phyloP scores from a whole-genome alignment of 2,329 filamentous ascomycete genomes.

The Cladosporium sp. region DNA sequence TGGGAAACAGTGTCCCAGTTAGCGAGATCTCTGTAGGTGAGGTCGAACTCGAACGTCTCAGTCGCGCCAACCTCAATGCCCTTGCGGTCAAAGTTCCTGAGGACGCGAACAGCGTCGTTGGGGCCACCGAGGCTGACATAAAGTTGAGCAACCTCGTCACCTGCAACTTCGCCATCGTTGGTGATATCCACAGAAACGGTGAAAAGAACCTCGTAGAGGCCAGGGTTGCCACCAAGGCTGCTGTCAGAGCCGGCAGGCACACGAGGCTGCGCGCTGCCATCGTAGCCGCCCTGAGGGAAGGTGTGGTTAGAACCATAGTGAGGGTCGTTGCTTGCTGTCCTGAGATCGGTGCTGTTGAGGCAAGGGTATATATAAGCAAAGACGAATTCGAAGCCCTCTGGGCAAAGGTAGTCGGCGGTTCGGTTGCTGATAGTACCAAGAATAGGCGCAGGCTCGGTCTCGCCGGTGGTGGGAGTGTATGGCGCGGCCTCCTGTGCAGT shows the following conservation, averaged over 20 bases:
- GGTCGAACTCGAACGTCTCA: slow-evolving; percentile 60
- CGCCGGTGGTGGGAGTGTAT: slow-evolving; percentile 59
- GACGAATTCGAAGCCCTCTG: slow-evolving; percentile 51
- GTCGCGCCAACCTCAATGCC: slow-evolving; percentile 66
- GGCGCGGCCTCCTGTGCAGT: slow-evolving; percentile 44
- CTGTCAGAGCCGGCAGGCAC: slow-evolving; percentile 57
- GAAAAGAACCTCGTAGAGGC: slow-evolving; percentile 67
- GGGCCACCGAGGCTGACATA: slow-evolving; percentile 76
- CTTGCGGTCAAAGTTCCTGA: slow-evolving; percentile 79
- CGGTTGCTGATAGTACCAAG: slow-evolving; percentile 63
- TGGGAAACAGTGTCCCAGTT: slow-evolving; percentile 80
- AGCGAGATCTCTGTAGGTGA: slow-evolving; percentile 77
- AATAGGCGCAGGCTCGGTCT: slow-evolving; percentile 59
- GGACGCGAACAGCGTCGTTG: slow-evolving; percentile 60
- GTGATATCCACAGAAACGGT: slow-evolving; percentile 63
- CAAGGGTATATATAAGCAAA: slow-evolving; percentile 66
- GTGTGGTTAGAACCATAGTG: slow-evolving; percentile 62
- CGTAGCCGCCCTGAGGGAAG: slow-evolving; percentile 52
- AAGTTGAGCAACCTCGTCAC: slow-evolving; percentile 71
- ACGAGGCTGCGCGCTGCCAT: slow-evolving; percentile 55
- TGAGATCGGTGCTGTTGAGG: slow-evolving; percentile 59
- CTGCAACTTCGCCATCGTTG: slow-evolving; percentile 63
- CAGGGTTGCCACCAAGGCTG: slow-evolving; percentile 56
- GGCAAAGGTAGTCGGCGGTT: slow-evolving; percentile 65
- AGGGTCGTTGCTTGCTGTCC: slow-evolving; percentile 54